Percentiles rank a stretch among this genome's conserved stretches.
phyloP scores from a whole-genome alignment of 495 filamentous ascomycete genomes.

The Annulohypoxylon bovei region DNA sequence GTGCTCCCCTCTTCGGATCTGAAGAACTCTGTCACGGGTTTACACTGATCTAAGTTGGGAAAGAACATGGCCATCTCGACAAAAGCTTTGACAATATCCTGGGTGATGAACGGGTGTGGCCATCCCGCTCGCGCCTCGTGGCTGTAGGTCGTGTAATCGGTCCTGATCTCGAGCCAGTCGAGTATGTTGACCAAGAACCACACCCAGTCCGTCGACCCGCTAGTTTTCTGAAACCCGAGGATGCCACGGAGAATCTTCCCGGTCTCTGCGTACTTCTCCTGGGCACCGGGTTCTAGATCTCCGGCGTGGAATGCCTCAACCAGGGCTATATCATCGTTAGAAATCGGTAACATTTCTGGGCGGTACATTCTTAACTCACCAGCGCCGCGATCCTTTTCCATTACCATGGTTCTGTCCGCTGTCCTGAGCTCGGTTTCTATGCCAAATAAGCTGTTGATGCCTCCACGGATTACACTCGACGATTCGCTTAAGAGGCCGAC shows the following conservation, averaged over 20 bases:
- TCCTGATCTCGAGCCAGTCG: conserved; percentile 49
- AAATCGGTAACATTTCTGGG: background rate
- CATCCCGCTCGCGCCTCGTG: conserved; percentile 31
- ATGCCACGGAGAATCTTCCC: conserved; percentile 46
- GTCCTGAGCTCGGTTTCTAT: conserved; percentile 41
- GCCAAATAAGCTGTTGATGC: conserved; percentile 48
- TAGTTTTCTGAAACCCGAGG: conserved; percentile 41
- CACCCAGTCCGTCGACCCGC: conserved; percentile 39
- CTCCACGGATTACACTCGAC: conserved; percentile 43
- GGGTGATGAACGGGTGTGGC: conserved; percentile 54
- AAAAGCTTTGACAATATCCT: conserved; percentile 54
- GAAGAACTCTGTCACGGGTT: conserved; percentile 46
- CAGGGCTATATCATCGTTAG: conserved; percentile 46
- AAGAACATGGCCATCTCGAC: conserved; percentile 57
- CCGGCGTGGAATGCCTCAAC: conserved; percentile 55
- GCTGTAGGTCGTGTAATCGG: conserved; percentile 43
- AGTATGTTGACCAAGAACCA: conserved; percentile 49
- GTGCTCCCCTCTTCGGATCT: conserved; percentile 41
- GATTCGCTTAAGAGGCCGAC: conserved; percentile 23
- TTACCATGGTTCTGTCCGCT: conserved; percentile 32
- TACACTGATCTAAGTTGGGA: conserved; percentile 41
- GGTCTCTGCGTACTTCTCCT: conserved; percentile 49
- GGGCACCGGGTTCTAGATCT: conserved; percentile 54
- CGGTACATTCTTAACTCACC: conserved; percentile 14
- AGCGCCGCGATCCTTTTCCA: conserved; percentile 40